Evolutionary conservation across 331 rosid species (phyloP), one percentile per base, ranked within the genome.

Genomic region (Cydonia oblonga): DNA sequence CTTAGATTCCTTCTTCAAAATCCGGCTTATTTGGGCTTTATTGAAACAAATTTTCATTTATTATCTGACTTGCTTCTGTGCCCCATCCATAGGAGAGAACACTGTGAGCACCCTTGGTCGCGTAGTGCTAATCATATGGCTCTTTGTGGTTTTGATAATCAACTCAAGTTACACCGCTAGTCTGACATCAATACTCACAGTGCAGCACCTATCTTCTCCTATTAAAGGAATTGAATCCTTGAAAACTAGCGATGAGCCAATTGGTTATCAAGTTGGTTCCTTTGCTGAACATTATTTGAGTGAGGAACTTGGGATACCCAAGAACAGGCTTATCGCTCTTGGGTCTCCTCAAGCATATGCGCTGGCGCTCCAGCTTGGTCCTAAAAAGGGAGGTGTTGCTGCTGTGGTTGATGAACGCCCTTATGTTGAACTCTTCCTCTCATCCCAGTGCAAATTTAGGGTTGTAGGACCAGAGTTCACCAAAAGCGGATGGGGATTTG

Each of bases 401-500:
- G 97, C 98, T 62, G 76, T 91, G 66, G 95, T 93, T 53, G 98
- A 93, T 56, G 98, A 93, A 68, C 91, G 85, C 8, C 83, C 87
- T 11, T 91, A 91, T 59, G 75, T 93, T 18, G 96, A 91, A 66
- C 82, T 78, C 68, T 93, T 93, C 84, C 86, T 93, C 71, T 91
- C 97, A 64, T 76, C 85, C 7, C 91, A 93, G 67, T 91, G 98
- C 85, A 85, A 81, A 56, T 91, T 82, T 88, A 87, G 92, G 82
- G 69, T 89, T 68, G 88, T 91, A 15, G 98, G 98, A 56, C 97
- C 80, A 78, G 98, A 91, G 86, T 93, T 93, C 83, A 91, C 97
- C 65, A 91, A 96, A 83, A 91, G 92, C 56, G 96, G 98, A 76
- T 93, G 98, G 98, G 98, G 98, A 29, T 93, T 93, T 83, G 97